These are phyloP conservation scores for Microsporum ferrugineum DNA, from an alignment of 2,329 filamentous ascomycete species.

Conservation along the genomic window DNA sequence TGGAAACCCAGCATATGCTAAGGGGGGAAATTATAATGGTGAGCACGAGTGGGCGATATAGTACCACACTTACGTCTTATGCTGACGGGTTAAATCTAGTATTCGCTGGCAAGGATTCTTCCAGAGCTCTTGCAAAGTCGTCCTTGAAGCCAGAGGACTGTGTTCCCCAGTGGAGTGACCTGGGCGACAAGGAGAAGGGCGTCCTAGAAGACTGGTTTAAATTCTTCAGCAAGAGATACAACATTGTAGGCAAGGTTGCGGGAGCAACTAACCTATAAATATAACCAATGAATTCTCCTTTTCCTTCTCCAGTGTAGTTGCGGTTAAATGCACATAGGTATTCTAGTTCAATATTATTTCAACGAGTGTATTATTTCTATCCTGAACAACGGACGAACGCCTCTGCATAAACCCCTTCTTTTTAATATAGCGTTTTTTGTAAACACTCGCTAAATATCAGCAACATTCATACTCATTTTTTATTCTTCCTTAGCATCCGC, in stretches of 20 bases:
- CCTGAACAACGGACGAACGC: neutral
- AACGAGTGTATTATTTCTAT: neutral
- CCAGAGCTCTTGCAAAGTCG: conserved; percentile 75
- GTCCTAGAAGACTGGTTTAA: conserved; percentile 85
- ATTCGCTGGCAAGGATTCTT: conserved; percentile 91
- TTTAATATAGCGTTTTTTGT: neutral
- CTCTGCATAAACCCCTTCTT: neutral
- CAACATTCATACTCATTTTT: conserved; percentile 35
- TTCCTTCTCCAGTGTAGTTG: neutral
- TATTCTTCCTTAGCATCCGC: conserved; percentile 56
- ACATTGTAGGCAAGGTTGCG: conserved; percentile 48
- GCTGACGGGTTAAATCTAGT: conserved; percentile 44
- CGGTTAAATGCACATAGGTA: neutral
- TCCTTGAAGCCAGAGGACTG: conserved; percentile 81
- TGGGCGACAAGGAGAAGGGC: conserved; percentile 73
- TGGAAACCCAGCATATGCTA: conserved; percentile 74
- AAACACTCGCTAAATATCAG: neutral
- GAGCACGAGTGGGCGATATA: conserved; percentile 20
- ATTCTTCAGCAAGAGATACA: conserved; percentile 96
- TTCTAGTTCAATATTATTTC: neutral
- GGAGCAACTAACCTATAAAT: conserved; percentile 28
- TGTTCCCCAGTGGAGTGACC: conserved; percentile 65
- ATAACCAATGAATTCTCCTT: neutral
- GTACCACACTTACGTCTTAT: neutral
- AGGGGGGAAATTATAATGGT: conserved; percentile 79